Evolutionary conservation across 352 stramenopile genomes (phyloP).

Genomic region (Phytophthora crassamura): DNA sequence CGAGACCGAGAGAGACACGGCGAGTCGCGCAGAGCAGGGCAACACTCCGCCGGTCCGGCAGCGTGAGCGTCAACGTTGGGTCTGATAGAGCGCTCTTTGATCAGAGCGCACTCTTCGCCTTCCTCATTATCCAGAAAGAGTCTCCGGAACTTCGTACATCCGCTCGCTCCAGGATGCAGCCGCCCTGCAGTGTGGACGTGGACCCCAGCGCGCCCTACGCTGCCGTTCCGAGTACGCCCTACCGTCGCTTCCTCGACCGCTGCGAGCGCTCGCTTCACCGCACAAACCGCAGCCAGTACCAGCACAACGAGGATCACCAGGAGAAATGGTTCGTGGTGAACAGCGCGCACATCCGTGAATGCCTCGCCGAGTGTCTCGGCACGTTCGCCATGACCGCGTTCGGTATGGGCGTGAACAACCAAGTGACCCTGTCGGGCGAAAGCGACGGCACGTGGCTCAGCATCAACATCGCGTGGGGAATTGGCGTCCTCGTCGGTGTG

Average conservation of each 20-base stretch:
- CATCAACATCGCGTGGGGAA: too few relatives aligned
- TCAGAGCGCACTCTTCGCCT: too few relatives aligned
- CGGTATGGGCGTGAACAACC: constrained; percentile 33
- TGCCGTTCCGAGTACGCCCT: background rate
- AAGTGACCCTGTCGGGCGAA: constrained; percentile 20
- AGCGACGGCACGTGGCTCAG: constrained; percentile 32
- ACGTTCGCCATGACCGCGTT: constrained; percentile 33
- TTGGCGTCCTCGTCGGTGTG: constrained; percentile 27
- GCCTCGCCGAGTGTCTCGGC: constrained; percentile 18
- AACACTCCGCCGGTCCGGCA: too few relatives aligned
- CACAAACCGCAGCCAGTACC: constrained; percentile 32
- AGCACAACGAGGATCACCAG: constrained; percentile 18
- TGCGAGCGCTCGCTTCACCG: constrained; percentile 29
- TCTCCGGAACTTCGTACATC: too few relatives aligned
- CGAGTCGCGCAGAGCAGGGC: too few relatives aligned
- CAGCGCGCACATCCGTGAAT: constrained; percentile 22
- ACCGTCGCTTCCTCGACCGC: constrained; percentile 23
- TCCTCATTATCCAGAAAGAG: too few relatives aligned
- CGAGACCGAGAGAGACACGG: too few relatives aligned
- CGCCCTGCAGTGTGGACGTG: too few relatives aligned
- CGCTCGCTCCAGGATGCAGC: too few relatives aligned
- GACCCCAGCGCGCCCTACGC: too few relatives aligned
- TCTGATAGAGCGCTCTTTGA: too few relatives aligned
- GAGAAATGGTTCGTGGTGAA: constrained; percentile 27
- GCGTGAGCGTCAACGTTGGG: too few relatives aligned